Base-by-base conservation (phyloP, 495 filamentous ascomycete genomes). In the Neurospora sp. region DNA sequence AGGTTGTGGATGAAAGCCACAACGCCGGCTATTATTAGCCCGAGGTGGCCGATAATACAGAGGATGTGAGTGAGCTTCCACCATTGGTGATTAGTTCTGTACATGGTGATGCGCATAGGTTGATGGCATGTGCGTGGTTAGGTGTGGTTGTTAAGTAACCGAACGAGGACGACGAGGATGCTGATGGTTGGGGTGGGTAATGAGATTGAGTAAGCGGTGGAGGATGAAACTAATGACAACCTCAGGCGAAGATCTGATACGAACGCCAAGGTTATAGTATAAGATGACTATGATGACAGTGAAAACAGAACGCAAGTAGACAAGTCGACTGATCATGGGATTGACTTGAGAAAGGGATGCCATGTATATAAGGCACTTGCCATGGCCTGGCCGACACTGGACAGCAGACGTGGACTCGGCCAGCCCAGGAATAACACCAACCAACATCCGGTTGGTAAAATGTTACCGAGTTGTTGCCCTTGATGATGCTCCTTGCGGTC, bases 1-100 rank as follows among this genome's bases (percentile, higher is more conserved):
- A 75, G 39, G 68, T 79, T 75, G 71, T 78, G 78, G 27, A 77
- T 38, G 35, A 75, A 78, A 37, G 74, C 69, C 12, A 77, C 59
- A 12, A 75, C 69, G 8, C 71, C 75, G 5, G 72, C 75, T 35
- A 74, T 73, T 12, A 75, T 48, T 40, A 80, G 75, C 2, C 75
- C 75, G 7, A 80, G 73, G 37, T 80, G 77, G 18, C 70, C 73
- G 11, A 79, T 72, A n/a, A 78, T 79, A 61, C 71, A 73, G 16
- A 74, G 75, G 20, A 76, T 38, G 48, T 80, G 79, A 38, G 73
- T 72, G 22, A 76, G n/a, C 71, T 79, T 80, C 79, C 79, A 80
- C 71, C 73, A 37, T 16, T 71, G 77, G 69, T 80, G 70, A n/a
- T 73, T 79, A 18, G 79, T 78, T 68, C 73, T 69, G n/a, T 79